Conservation (phyloP, 441 rosid genomes). For the Flueggea neowawraea region DNA sequence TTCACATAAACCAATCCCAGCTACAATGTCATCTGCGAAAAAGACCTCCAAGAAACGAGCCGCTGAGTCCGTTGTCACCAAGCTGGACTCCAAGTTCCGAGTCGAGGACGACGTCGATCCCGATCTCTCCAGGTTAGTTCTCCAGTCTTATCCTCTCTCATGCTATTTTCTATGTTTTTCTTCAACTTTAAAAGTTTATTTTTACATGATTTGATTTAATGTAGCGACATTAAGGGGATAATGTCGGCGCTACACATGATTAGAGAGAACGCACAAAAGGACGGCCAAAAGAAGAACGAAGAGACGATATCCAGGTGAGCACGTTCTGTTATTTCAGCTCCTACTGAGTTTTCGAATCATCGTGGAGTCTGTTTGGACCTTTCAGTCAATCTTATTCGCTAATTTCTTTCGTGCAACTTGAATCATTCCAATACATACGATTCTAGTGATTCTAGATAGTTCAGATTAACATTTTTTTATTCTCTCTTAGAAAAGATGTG, state of each 20-base stretch:
- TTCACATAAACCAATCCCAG: not conserved
- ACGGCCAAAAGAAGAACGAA: conserved; percentile 81
- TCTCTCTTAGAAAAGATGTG: too few relatives aligned
- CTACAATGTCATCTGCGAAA: conserved; percentile 47
- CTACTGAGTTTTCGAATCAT: not conserved
- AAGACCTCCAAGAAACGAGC: conserved; percentile 42
- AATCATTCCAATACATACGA: too few relatives aligned
- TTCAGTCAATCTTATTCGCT: not conserved
- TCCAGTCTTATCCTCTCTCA: not conserved
- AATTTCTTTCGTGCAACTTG: not conserved
- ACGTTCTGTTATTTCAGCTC: not conserved
- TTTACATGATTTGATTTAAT: conserved; percentile 10
- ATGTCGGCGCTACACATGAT: conserved; percentile 83
- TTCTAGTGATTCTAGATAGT: too few relatives aligned
- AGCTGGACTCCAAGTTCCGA: conserved; percentile 40
- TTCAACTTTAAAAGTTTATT: not conserved
- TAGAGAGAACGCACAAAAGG: conserved; percentile 69
- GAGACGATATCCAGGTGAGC: conserved; percentile 79
- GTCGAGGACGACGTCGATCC: conserved; percentile 51
- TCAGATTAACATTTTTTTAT: too few relatives aligned
- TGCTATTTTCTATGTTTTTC: not conserved
- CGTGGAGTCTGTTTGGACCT: not conserved
- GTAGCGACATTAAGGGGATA: conserved; percentile 79
- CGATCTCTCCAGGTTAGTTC: conserved; percentile 59
- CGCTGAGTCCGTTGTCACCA: conserved; percentile 40